Evolutionary conservation across 371 early-diverging fungal genomes (phyloP).

Genomic region (Hamiltosporidium tvaerminnensis): DNA sequence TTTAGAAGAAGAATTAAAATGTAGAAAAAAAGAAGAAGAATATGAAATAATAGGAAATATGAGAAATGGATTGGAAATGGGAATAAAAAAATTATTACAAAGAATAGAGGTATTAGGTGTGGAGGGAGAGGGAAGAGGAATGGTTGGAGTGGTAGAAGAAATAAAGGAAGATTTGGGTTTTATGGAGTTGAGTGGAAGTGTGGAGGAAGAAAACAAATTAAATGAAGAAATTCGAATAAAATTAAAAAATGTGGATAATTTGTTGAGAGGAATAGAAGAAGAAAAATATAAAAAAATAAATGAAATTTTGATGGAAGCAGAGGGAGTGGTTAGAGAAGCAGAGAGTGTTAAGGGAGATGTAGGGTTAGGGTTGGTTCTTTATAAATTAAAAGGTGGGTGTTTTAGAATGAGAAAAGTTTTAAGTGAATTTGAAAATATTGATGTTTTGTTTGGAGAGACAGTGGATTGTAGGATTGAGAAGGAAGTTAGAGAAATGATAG

Average conservation of each 20-base stretch:
- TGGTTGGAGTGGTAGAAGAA: conserved; percentile 2
- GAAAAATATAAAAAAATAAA: conserved; percentile 6
- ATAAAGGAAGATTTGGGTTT: conserved; percentile 17
- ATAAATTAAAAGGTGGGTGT: conserved; percentile 10
- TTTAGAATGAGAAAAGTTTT: conserved; percentile 9
- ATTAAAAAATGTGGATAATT: too few species aligned
- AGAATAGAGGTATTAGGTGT: background rate
- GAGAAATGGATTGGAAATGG: conserved; percentile 25
- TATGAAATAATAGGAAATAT: conserved; percentile 18
- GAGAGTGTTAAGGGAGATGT: conserved; percentile 9
- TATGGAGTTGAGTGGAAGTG: background rate
- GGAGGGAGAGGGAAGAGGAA: too few species aligned
- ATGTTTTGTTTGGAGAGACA: conserved; percentile 6
- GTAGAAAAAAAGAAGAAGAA: conserved; percentile 12
- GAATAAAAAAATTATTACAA: background rate
- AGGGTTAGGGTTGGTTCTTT: conserved; percentile 5
- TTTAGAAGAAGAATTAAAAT: conserved; percentile 13
- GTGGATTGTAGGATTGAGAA: background rate
- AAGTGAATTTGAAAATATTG: conserved; percentile 12
- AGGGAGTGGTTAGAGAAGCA: background rate
- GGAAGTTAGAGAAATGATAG: background rate
- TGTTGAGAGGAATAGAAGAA: background rate
- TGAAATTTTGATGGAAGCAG: conserved; percentile 3
- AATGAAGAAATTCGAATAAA: too few species aligned
- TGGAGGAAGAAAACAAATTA: conserved; percentile 7